Base-by-base conservation (phyloP, 139 green algal genomes). In the Coelastrella sp. region DNA sequence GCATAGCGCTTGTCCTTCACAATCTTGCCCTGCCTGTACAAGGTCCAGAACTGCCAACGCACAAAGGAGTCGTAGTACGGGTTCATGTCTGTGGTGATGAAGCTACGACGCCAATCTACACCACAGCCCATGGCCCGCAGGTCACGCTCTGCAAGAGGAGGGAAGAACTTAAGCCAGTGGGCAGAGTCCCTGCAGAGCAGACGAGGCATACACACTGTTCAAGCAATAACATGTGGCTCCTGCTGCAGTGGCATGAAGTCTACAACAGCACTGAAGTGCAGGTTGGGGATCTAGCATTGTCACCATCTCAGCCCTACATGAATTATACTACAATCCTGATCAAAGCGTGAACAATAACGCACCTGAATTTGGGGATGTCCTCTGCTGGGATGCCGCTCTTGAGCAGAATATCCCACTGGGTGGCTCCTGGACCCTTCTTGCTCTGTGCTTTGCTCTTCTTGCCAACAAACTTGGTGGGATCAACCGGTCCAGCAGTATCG, bases 71-170 rank as follows among this genome's bases (percentile, higher is more conserved):
- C 98, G 84, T 99, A 99, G 95, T 97, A 99, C 7, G 97, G 97
- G 95, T 99, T 99, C 73, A 96, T 91, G 93, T 99, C 97, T 1
- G 98, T 99, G 61, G 98, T 99, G 92, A 99, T 98, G 95, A 99
- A 99, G 76, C 95, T 97, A 25, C 98, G 95, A 7, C 98, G 94
- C 98, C 98, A 99, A 94, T 99, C 98, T 19, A 99, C 95, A 20
- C 98, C 98, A 87, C 97, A 99, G n/a, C 98, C 98, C 95, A 99
- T 98, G 58, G 92, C 90, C 11, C 90, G 94, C 60, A 99, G 94
- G 94, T 99, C 97, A 7, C 95, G 91, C 93, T 96, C 92, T 3
- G 96, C 98, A 59, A 98, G 90, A 0, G 97, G 96, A 7, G 98
- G 98, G 83, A 99, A 99, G 93, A 97, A 99, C 22, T 95, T 81